Base-by-base conservation (phyloP, 2,329 filamentous ascomycete species). In the Clarireedia monteithiana region DNA sequence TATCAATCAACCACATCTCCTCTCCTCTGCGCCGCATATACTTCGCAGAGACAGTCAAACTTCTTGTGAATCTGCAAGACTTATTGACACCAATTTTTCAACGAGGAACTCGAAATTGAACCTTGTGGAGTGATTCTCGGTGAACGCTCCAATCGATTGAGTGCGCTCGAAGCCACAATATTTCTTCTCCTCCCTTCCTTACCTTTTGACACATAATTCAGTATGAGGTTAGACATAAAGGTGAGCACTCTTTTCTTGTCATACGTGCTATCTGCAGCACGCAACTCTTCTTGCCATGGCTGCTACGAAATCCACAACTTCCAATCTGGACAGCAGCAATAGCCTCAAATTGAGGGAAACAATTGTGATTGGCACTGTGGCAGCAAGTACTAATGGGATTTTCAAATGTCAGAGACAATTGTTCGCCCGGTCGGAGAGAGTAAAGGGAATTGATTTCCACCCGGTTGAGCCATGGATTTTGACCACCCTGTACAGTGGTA, bases 401-500 rank as follows among this genome's bases (percentile, higher is more conserved):
- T 72, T 67, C 61, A 57, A 71, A 55, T 59, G 73, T 69, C 71
- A 90, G 86, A 84, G 85, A 74, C 87, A 90, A 75, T 82, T 90
- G 67, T 89, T 90, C 77, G 88, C 89, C 74, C 84, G 91, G 74
- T 95, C 89, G 69, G 90, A 97, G 82, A 87, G 92, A 76, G 92
- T 97, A 65, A 97, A 97, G 77, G 88, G 88, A 70, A 91, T 96
- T 73, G 92, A 97, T 77, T 97, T 96, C 73, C 92, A 97, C 72
- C 91, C 91, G 44, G 89, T 90, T 58, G 92, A 96, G 77, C 91
- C 91, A 83, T 96, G 92, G 89, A 89, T 91, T 64, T 82, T 97
- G 69, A 96, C 92, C 34, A 97, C 94, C 24, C 78, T 99, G 62
- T 99, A 99, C 75, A 96, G 89, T 77, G 91, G 88, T 91, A 84